Evolutionary conservation across 768 basidiomycete species (phyloP).

Genomic region (Termitomyces titanicus): DNA sequence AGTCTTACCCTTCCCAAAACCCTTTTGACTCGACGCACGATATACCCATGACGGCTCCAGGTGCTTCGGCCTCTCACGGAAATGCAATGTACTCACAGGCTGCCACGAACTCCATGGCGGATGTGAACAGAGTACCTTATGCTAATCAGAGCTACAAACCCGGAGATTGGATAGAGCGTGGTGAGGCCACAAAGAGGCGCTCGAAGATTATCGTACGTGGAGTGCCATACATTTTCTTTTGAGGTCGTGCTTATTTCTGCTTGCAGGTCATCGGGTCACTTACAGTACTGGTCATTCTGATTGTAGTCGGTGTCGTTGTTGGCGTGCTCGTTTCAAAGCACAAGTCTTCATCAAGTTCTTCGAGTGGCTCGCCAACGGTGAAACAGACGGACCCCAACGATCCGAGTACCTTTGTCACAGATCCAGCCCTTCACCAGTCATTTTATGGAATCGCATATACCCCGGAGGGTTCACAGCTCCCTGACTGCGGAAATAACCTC

Average conservation of each 20-base stretch:
- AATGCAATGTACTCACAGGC: constrained; percentile 17
- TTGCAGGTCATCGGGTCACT: constrained; percentile 45
- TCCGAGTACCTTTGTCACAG: constrained; percentile 74
- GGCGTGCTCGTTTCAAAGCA: constrained; percentile 50
- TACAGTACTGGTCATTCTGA: constrained; percentile 31
- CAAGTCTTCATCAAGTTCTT: constrained; percentile 22
- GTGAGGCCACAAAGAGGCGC: constrained; percentile 10
- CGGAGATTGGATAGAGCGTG: constrained; percentile 17
- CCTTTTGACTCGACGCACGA: constrained; percentile 16
- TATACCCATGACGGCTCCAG: constrained; percentile 15
- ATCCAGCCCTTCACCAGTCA: constrained; percentile 61
- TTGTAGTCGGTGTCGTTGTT: constrained; percentile 48
- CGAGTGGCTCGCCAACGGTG: constrained; percentile 2
- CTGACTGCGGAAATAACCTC: constrained; percentile 58
- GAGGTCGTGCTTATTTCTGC: background rate
- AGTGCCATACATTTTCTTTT: background rate
- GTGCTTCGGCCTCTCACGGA: constrained; percentile 6
- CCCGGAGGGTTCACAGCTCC: constrained; percentile 68
- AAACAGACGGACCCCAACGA: constrained; percentile 47
- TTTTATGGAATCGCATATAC: constrained; percentile 92
- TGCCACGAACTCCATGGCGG: constrained; percentile 11
- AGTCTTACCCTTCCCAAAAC: constrained; percentile 8
- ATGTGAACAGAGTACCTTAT: constrained; percentile 8
- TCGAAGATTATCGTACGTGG: constrained; percentile 21
- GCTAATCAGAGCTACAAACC: constrained; percentile 13